Conservation (phyloP, 192 early-diverging fungal species). For the Haplosporangium gracile region DNA sequence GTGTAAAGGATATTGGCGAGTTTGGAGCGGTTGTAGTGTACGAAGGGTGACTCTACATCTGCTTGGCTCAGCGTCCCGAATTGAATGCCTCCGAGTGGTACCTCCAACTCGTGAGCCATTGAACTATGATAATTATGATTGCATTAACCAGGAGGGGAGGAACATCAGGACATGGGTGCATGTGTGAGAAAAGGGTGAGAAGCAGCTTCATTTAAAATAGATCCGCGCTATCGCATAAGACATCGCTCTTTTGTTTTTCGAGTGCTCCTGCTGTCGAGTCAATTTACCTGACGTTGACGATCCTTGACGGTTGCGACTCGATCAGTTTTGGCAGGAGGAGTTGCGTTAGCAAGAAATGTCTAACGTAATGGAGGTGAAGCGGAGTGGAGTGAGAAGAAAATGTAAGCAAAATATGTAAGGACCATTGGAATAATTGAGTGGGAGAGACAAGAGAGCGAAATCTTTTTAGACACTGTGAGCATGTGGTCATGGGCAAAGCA, state of each 20-base stretch:
- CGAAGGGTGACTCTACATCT: slow-evolving; percentile 38
- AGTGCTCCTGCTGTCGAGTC: neutral
- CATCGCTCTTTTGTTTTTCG: neutral
- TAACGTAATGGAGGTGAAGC: neutral
- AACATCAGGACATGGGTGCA: neutral
- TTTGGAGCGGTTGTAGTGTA: slow-evolving; percentile 66
- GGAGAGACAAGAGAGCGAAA: neutral
- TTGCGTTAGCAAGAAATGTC: slow-evolving; percentile 57
- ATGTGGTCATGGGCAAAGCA: neutral
- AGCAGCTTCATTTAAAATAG: neutral
- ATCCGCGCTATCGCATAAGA: neutral
- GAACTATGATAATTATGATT: slow-evolving; percentile 34
- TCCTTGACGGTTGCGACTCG: slow-evolving; percentile 60
- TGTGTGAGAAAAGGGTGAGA: neutral
- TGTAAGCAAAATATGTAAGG: neutral
- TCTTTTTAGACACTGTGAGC: neutral
- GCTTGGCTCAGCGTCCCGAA: slow-evolving; percentile 57
- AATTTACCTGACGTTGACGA: slow-evolving; percentile 62
- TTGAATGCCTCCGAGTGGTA: slow-evolving; percentile 54
- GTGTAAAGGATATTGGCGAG: slow-evolving; percentile 68
- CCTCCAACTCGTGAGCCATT: slow-evolving; percentile 31
- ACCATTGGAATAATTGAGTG: neutral
- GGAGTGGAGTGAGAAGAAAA: neutral
- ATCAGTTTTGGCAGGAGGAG: slow-evolving; percentile 56
- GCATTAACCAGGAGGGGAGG: slow-evolving; percentile 1